A percentile compares a stretch with the other conserved stretches of the same genome.
phyloP scores from a whole-genome alignment of 495 filamentous ascomycete genomes.

The Lasiosphaeria miniovina region DNA sequence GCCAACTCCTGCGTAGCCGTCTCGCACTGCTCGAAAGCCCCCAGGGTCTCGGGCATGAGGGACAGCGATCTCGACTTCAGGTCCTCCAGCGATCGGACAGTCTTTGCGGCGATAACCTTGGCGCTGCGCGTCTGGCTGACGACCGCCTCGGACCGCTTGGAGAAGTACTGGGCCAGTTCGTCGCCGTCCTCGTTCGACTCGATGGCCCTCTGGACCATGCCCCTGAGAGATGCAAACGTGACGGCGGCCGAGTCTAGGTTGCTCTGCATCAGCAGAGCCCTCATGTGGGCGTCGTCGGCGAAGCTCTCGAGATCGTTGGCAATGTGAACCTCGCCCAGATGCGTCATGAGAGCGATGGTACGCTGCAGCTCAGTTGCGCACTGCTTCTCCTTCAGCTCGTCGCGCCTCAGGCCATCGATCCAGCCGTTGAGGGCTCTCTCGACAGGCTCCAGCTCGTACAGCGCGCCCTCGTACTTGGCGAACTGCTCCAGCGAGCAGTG shows the following conservation, averaged over 20 bases:
- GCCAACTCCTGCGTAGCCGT: conserved; percentile 62
- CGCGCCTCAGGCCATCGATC: conserved; percentile 76
- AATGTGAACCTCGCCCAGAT: conserved; percentile 79
- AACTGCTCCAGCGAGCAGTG: conserved; percentile 77
- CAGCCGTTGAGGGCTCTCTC: conserved; percentile 86
- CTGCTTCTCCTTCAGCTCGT: conserved; percentile 82
- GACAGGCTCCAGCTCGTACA: conserved; percentile 90
- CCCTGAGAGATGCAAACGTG: conserved; percentile 59
- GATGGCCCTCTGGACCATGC: conserved; percentile 63
- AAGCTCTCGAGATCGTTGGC: conserved; percentile 68
- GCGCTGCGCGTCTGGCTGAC: conserved; percentile 73
- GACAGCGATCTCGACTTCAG: conserved; percentile 74
- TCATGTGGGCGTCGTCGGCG: conserved; percentile 75
- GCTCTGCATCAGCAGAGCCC: conserved; percentile 68
- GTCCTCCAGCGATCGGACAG: conserved; percentile 72
- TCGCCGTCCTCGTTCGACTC: conserved; percentile 52
- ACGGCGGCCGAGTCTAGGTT: conserved; percentile 75
- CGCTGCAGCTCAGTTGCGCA: conserved; percentile 76
- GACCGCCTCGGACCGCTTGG: conserved; percentile 68
- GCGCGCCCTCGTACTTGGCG: conserved; percentile 64
- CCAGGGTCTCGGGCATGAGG: conserved; percentile 56
- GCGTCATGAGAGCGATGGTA: conserved; percentile 78
- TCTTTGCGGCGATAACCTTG: conserved; percentile 82
- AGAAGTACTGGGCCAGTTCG: conserved; percentile 63
- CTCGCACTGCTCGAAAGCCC: conserved; percentile 57